These are phyloP conservation scores for Solanum gandarillasii DNA, from an alignment of 257 asterid species.

Conservation along the genomic window DNA sequence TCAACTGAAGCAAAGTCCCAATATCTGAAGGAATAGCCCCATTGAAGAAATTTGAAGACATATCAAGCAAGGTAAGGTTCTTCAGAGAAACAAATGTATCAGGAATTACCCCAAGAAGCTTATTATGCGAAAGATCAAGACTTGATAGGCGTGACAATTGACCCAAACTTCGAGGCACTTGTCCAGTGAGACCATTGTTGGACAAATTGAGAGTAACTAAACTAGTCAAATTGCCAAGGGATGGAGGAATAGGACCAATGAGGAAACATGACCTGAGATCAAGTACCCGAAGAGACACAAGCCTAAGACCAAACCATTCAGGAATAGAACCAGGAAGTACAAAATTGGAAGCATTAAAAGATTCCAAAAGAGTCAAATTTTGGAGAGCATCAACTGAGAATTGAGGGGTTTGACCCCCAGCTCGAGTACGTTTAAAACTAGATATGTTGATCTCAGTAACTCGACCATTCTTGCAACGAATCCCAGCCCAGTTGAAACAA, in stretches of 20 bases:
- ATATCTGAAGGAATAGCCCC: slow-evolving; percentile 53
- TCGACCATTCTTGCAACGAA: slow-evolving; percentile 56
- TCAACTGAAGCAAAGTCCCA: slow-evolving; percentile 49
- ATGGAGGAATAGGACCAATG: slow-evolving; percentile 44
- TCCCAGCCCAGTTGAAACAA: slow-evolving; percentile 60
- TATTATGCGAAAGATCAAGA: slow-evolving; percentile 67
- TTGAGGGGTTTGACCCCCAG: slow-evolving; percentile 62
- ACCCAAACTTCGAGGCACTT: slow-evolving; percentile 54
- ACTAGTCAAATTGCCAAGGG: slow-evolving; percentile 67
- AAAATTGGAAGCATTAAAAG: slow-evolving; percentile 75
- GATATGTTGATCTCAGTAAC: slow-evolving; percentile 67
- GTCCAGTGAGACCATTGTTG: slow-evolving; percentile 48
- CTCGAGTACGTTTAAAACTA: slow-evolving; percentile 70
- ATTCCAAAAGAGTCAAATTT: slow-evolving; percentile 50
- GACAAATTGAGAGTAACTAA: slow-evolving; percentile 54
- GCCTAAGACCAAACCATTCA: slow-evolving; percentile 58
- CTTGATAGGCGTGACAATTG: slow-evolving; percentile 40
- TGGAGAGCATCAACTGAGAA: slow-evolving; percentile 67
- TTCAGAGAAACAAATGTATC: slow-evolving; percentile 19
- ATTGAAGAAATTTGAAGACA: slow-evolving; percentile 57
- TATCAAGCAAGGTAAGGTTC: slow-evolving; percentile 51
- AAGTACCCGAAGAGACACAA: slow-evolving; percentile 56
- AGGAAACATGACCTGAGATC: slow-evolving; percentile 78
- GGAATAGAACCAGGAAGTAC: slow-evolving; percentile 66
- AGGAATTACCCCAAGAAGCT: slow-evolving; percentile 50